Base-by-base conservation (phyloP, 2,329 filamentous ascomycete species). In the Dothideomycetidae sp. region DNA sequence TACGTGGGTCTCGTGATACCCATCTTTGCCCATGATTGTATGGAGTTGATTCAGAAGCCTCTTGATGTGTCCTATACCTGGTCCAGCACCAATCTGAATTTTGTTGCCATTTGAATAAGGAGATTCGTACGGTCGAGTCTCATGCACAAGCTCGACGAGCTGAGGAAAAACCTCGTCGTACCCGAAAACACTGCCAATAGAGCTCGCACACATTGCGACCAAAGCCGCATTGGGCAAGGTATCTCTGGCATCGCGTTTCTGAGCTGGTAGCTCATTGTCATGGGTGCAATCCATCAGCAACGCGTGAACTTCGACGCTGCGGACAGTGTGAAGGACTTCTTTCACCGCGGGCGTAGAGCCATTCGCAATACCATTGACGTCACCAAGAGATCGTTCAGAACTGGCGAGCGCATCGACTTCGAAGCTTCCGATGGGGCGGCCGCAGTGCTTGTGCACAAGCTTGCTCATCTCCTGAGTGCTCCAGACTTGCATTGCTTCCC, bases 271-370 rank as follows among this genome's bases (percentile, higher is more conserved):
- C 61, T 98, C 88, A 50, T 98, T 98, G 61, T 98, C 90, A 57
- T 98, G 90, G 0, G 92, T 98, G 59, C 92, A 98, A 56, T 98
- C 92, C 85, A 96, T 96, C 60, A 98, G 94, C 1, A 98, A 65
- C 1, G 88, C 90, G 47, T 93, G 86, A 0, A 96, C 80, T 3
- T 86, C 83, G 3, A 76, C 81, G n/a, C 81, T 78, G 47, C 83
- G 82, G 57, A 98, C 86, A 44, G 71, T 78, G 46, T 78, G 80
- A 46, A 93, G 69, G 12, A 81, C 71, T 49, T 88, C 79, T 23
- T 67, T 63, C 19, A 64, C 55, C 17, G 50, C 51, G 51, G 50
- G 42, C 34, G 44, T 35, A 31, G 48, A 49, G 3, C 54, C 56
- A 36, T 58, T 53, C 17, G 48, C 51, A 23, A 56, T 54, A 10